phyloP scores from a whole-genome alignment of 2,329 filamentous ascomycete species.

The Madurella fahalii region DNA sequence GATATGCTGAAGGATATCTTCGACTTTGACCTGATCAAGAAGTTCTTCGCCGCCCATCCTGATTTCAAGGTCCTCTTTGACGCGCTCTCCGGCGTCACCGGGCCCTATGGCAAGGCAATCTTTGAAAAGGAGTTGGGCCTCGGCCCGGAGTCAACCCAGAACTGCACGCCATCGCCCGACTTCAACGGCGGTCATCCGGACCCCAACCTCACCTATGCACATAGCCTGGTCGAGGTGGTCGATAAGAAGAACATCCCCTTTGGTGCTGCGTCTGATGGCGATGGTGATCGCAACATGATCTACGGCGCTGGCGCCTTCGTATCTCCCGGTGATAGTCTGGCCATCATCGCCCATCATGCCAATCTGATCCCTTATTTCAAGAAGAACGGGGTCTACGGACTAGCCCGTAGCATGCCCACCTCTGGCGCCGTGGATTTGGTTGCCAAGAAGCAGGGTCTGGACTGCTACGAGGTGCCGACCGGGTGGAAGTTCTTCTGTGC shows the following conservation, averaged over 20 bases:
- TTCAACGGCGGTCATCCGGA: slow-evolving; percentile 97
- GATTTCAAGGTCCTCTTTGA: slow-evolving; percentile 98
- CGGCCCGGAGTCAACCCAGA: slow-evolving; percentile 68
- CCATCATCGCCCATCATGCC: slow-evolving; percentile 96
- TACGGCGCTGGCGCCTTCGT: slow-evolving; percentile 96
- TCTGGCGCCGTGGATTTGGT: slow-evolving; percentile 94
- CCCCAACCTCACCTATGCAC: slow-evolving; percentile 94
- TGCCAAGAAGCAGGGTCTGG: slow-evolving; percentile 85
- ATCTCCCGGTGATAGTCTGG: slow-evolving; percentile 92
- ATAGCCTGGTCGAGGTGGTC: slow-evolving; percentile 88
- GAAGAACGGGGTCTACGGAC: slow-evolving; percentile 91
- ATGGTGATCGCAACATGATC: slow-evolving; percentile 99
- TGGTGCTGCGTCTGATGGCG: slow-evolving; percentile 91
- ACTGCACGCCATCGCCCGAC: slow-evolving; percentile 87
- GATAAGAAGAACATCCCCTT: slow-evolving; percentile 92
- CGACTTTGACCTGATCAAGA: slow-evolving; percentile 93
- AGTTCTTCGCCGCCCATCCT: slow-evolving; percentile 79
- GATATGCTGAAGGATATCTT: slow-evolving; percentile 98
- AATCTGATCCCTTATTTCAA: slow-evolving; percentile 97
- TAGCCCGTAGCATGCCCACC: slow-evolving; percentile 96
- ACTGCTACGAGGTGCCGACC: slow-evolving; percentile 94
- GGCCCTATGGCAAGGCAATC: slow-evolving; percentile 90
- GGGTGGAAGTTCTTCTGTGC: slow-evolving; percentile 99
- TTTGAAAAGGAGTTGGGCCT: slow-evolving; percentile 92
- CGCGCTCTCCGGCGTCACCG: slow-evolving; percentile 89